These are phyloP conservation scores for Hirschioporus abietinus DNA, from an alignment of 768 basidiomycete species.

Conservation along the genomic window DNA sequence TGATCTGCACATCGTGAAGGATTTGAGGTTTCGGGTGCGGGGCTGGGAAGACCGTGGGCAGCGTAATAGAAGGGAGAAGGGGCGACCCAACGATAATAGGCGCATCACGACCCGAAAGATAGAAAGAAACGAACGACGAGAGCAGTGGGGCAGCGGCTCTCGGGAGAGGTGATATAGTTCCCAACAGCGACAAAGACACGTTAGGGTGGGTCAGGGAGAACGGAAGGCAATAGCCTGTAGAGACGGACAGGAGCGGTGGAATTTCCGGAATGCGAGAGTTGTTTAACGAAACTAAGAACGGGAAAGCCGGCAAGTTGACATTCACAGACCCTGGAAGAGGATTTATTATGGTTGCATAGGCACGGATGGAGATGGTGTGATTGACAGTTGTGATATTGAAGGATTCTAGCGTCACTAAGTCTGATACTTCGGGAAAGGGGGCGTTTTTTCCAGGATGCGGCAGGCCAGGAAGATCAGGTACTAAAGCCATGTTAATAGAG, in stretches of 20 bases:
- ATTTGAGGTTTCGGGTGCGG: constrained; percentile 60
- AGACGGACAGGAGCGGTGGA: constrained; percentile 36
- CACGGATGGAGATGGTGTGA: constrained; percentile 29
- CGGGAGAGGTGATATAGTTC: constrained; percentile 51
- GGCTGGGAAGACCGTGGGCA: constrained; percentile 54
- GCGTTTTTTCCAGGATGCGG: constrained; percentile 48
- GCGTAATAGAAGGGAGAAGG: constrained; percentile 44
- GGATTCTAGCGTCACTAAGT: constrained; percentile 55
- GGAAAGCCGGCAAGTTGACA: constrained; percentile 50
- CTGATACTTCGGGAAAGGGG: constrained; percentile 50
- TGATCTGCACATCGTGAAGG: constrained; percentile 67
- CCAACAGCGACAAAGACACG: constrained; percentile 51
- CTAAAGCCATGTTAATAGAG: constrained; percentile 29
- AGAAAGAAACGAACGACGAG: constrained; percentile 59
- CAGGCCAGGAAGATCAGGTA: constrained; percentile 60
- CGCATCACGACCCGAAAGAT: constrained; percentile 52
- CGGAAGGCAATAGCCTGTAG: constrained; percentile 47
- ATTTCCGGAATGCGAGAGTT: constrained; percentile 8
- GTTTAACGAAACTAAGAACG: constrained; percentile 53
- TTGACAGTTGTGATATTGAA: constrained; percentile 40
- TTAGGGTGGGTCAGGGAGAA: constrained; percentile 65
- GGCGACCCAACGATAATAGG: constrained; percentile 54
- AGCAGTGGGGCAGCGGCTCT: constrained; percentile 35
- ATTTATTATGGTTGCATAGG: constrained; percentile 52
- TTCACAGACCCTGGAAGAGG: constrained; percentile 47